phyloP scores from a whole-genome alignment of 768 basidiomycete genomes.

The Tricholoma bakamatsutake region DNA sequence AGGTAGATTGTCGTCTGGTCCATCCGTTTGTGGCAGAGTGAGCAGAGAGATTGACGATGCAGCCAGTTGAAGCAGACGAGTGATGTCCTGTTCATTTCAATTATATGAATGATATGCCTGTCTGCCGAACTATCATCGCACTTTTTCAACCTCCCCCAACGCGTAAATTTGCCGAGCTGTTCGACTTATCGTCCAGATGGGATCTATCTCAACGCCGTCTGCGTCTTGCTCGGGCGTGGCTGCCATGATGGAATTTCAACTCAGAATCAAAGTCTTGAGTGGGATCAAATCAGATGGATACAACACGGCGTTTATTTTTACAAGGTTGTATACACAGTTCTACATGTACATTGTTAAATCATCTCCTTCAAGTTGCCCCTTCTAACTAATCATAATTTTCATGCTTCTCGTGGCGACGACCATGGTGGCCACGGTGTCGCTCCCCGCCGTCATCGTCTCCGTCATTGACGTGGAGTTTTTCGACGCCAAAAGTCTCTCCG shows the following conservation, averaged over 20 bases:
- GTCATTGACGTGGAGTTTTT: conserved; percentile 35
- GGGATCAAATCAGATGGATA: background rate
- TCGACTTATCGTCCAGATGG: conserved; percentile 76
- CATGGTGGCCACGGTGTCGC: conserved; percentile 12
- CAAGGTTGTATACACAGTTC: background rate
- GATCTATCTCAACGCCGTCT: conserved; percentile 52
- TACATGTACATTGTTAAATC: no score
- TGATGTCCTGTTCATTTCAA: conserved; percentile 57
- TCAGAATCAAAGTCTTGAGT: background rate
- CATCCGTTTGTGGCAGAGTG: conserved; percentile 79
- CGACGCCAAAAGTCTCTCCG: conserved; percentile 46
- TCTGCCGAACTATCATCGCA: conserved; percentile 17
- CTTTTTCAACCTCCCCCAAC: conserved; percentile 78
- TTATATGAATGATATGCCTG: background rate
- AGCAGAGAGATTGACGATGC: conserved; percentile 75
- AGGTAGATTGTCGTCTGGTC: conserved; percentile 58
- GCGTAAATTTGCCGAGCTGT: conserved; percentile 80
- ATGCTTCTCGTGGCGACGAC: conserved; percentile 11
- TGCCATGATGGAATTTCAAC: conserved; percentile 15
- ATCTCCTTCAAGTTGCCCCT: no score
- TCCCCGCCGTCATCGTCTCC: conserved; percentile 21
- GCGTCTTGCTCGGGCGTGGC: conserved; percentile 26
- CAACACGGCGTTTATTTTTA: background rate
- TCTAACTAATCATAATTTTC: conserved; percentile 10
- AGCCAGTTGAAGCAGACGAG: conserved; percentile 66